Evolutionary conservation across 140 eudicot genomes (phyloP), one percentile per base, ranked within the genome.

Genomic region (Anethum foeniculum): DNA sequence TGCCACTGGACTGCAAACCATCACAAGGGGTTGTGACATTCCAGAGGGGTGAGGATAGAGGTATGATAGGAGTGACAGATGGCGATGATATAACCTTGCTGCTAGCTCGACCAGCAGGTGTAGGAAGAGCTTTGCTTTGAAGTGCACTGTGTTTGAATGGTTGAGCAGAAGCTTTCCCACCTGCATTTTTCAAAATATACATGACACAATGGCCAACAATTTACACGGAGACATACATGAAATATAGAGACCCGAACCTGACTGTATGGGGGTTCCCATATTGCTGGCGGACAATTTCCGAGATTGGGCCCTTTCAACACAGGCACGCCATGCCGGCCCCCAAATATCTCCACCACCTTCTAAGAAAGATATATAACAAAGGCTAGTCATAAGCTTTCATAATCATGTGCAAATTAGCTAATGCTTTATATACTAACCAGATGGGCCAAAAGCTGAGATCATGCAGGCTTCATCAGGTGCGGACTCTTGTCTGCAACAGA

Each of bases 391-490:
- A 79, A 74, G 44, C 47, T 38, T 65, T 15, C 77, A 21, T 52
- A 71, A 48, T 52, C 34, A 43, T 6, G 47, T 51, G 23, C 58
- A 77, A 36, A 71, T 9, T 25, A 79, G 51, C 43, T 48, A 64
- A 36, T 36, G 49, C 43, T 68, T 30, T 52, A 38, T 51, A 81
- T 10, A 88, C 91, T 87, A 84, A 92, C 96, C 97, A 77, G 94
- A 89, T 79, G 87, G 84, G 49, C 97, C 97, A 85, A 95, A 95
- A 65, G 99, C 99, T 80, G 97, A 91, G 82, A 90, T 71, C 99
- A 96, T 96, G 83, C 93, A 95, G 76, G 96, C 89, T 84, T 91
- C 98, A 80, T 93, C 98, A 74, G 99, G 99, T 67, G 91, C 85
- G 44, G 86, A 81, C 52, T 97, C 97, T 87, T 95, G 97, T 85